A percentile compares a stretch with the other conserved stretches of the same genome.
phyloP scores from a whole-genome alignment of 2,329 filamentous ascomycete genomes.

The Pseudogymnoascus sp. region DNA sequence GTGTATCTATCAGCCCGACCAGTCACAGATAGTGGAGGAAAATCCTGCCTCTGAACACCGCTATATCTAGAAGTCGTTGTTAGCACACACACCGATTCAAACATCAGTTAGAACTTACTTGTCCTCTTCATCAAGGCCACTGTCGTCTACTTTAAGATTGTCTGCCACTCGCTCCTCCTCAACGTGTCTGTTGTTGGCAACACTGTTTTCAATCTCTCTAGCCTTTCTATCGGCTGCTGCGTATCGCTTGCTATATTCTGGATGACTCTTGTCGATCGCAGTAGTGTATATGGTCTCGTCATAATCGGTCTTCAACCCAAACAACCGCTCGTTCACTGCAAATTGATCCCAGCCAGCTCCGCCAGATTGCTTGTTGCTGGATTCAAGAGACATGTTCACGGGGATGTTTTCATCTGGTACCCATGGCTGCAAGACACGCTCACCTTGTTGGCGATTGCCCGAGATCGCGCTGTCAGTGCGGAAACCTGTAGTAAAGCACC shows the following conservation, averaged over 20 bases:
- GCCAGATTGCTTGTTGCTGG: conserved; percentile 19
- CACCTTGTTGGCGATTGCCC: conserved; percentile 57
- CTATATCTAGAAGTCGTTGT: conserved; percentile 58
- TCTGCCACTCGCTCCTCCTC: conserved; percentile 80
- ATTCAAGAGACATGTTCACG: conserved; percentile 64
- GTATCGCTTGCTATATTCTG: conserved; percentile 68
- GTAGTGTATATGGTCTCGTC: conserved; percentile 95
- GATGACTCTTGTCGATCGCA: conserved; percentile 73
- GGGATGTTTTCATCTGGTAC: conserved; percentile 57
- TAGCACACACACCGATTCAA: conserved; percentile 12
- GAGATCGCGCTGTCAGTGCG: conserved; percentile 87
- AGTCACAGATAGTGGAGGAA: conserved; percentile 50
- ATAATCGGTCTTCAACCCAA: conserved; percentile 83
- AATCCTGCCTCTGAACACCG: conserved; percentile 73
- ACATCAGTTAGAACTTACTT: conserved; percentile 50
- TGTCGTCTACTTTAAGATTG: conserved; percentile 54
- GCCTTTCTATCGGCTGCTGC: conserved; percentile 77
- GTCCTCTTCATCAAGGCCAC: conserved; percentile 77
- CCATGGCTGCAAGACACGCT: conserved; percentile 77
- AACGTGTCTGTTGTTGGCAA: conserved; percentile 69
- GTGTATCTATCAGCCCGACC: conserved; percentile 67
- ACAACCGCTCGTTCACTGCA: conserved; percentile 76
- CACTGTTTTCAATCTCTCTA: conserved; percentile 76
- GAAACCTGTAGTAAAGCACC: conserved; percentile 54
- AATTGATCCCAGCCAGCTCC: conserved; percentile 79